Evolutionary conservation across 495 filamentous ascomycete species (phyloP), one percentile per base, ranked within the genome.

Genomic region (Lasiosphaeria ovina): DNA sequence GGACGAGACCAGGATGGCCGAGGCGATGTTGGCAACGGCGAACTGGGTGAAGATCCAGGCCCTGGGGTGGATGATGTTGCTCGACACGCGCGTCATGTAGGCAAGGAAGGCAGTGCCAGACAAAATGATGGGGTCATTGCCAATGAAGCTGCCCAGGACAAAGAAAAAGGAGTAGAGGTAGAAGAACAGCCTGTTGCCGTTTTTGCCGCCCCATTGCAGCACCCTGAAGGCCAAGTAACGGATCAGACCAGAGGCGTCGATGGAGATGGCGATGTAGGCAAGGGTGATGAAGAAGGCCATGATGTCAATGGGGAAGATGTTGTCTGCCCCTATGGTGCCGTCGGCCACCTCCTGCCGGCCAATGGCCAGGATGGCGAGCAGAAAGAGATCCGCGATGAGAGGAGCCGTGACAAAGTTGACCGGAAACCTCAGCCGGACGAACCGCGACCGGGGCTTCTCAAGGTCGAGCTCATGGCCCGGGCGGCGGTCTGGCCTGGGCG

Each of bases 181-280:
- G 69, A 89, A 83, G 68, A 83, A 89, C 1, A 89, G 72, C 48
- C 79, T 68, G 54, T 86, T 83, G 6, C 86, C 86, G 32, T 77
- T 77, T 32, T 77, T 74, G n/a, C 86, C 85, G 35, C 80, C 84
- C 67, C 77, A 81, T 64, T 85, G 79, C n/a, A 88, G 79, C 1
- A 89, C 86, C 59, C 81, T 86, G 75, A 87, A 87, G 0, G 86
- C 85, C 51, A 89, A 69, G 54, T 76, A 89, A 48, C 85, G 67
- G 63, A 89, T 87, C 7, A 88, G 72, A 17, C 86, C 86, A 3
- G 86, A 88, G 2, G 85, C 85, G 63, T 89, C 86, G 67, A 89
- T 86, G 3, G 86, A 89, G 58, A 89, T 89, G 55, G 86, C 86
- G 64, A 89, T 88, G 70, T 89, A 89, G 3, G 86, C 85, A n/a